Evolutionary conservation across 164 flowering plant species (phyloP).

Genomic region (Platanus orientalis): DNA sequence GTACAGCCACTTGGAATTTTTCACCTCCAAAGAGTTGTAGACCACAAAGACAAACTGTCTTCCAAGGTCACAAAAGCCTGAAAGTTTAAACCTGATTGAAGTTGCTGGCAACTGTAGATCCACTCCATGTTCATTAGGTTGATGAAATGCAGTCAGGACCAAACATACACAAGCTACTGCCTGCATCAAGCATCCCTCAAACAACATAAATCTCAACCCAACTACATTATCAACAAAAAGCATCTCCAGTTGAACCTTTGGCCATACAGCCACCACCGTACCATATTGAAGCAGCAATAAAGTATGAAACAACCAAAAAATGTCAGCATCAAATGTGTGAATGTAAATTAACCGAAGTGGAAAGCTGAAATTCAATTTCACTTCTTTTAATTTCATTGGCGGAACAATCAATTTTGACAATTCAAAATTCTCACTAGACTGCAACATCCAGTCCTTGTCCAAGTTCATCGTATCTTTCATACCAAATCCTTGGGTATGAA

Average conservation of each 20-base stretch:
- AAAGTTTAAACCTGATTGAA: constrained; percentile 60
- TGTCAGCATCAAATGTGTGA: constrained; percentile 18
- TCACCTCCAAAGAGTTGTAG: constrained; percentile 47
- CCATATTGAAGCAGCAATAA: constrained; percentile 52
- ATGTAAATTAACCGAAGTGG: constrained; percentile 20
- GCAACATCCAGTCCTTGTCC: constrained; percentile 17
- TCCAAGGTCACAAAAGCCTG: constrained; percentile 32
- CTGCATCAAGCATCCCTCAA: constrained; percentile 80
- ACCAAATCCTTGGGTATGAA: constrained; percentile 8
- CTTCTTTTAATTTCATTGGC: constrained; percentile 23
- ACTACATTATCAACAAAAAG: constrained; percentile 70
- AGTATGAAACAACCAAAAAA: constrained; percentile 29
- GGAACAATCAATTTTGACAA: constrained; percentile 23
- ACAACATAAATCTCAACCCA: constrained; percentile 67
- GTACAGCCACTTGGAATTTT: constrained; percentile 48
- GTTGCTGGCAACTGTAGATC: constrained; percentile 69
- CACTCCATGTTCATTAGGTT: constrained; percentile 27
- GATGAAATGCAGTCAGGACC: constrained; percentile 45
- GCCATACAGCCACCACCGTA: constrained; percentile 48
- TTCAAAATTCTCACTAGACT: constrained; percentile 29
- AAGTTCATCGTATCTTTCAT: constrained; percentile 8
- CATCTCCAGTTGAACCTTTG: constrained; percentile 74
- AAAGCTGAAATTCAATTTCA: constrained; percentile 32
- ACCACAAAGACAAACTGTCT: constrained; percentile 62
- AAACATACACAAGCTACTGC: constrained; percentile 56